These are phyloP conservation scores for Irineochytrium annulatum DNA, from an alignment of 192 early-diverging fungal species.

Conservation along the genomic window DNA sequence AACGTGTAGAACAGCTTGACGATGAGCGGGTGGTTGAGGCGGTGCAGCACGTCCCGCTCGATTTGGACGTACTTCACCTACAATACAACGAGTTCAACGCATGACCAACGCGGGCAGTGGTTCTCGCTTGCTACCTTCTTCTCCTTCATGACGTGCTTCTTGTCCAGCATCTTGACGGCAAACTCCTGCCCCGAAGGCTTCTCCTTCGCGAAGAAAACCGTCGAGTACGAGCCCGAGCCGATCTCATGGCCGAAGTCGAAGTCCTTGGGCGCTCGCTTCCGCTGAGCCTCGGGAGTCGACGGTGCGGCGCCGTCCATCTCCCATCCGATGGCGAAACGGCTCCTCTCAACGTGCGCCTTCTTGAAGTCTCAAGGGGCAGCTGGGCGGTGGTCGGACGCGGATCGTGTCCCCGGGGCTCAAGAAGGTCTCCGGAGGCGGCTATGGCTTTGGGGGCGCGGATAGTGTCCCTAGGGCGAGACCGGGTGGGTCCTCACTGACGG, in stretches of 20 bases:
- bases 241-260: constrained; percentile 80
- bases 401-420: too few relatives aligned
- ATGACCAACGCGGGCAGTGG: too few relatives aligned
- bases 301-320: neutral
- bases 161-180: constrained; percentile 83
- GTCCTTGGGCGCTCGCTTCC: constrained; percentile 73
- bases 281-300: constrained; percentile 26
- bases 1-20: constrained; percentile 94
- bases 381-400: too few relatives aligned
- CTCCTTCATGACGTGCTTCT: constrained; percentile 75
- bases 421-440: too few relatives aligned
- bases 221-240: constrained; percentile 95
- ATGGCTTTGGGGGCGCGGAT: too few relatives aligned
- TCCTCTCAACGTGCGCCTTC: too few relatives aligned
- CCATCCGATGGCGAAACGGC: neutral
- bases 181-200: constrained; percentile 60
- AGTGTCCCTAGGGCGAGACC: too few relatives aligned
- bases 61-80: constrained; percentile 94
- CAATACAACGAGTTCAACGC: too few relatives aligned
- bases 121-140: too few relatives aligned
- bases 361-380: too few relatives aligned
- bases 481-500: too few relatives aligned
- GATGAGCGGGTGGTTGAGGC: constrained; percentile 82
- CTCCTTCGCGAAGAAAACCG: constrained; percentile 81
- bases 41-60: constrained; percentile 85